Base-by-base conservation (phyloP, 768 basidiomycete genomes). In the Imleria badia region DNA sequence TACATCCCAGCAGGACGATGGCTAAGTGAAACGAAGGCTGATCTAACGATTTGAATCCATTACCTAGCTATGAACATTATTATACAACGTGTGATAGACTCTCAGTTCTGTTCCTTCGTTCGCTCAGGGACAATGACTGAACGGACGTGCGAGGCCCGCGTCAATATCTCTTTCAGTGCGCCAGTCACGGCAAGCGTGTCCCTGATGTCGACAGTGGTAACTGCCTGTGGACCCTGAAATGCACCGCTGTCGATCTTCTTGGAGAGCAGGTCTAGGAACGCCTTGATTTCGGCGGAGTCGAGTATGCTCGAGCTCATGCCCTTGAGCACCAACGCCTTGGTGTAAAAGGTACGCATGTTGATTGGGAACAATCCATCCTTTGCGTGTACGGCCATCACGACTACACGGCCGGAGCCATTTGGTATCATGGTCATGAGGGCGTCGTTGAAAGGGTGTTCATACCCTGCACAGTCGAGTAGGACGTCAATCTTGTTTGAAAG, bases 331-430 rank as follows among this genome's bases (percentile, higher is more conserved):
- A 72, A 23, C 10, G 63, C 59, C 31, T 69, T 69, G n/a, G 63
- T 63, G 40, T 71, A 71, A 39, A 72, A 66, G 1, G 67, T 57
- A 12, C 71, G 71, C 60, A 73, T n/a, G 39, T 69, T 43, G 44
- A 72, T 41, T 0, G 65, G 62, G 47, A 72, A 72, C 48, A 67
- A 9, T 26, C 67, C 67, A 12, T 72, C 71, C 22, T 67, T 63
- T 11, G 73, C 58, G 31, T 72, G 71, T 1, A 65, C 71, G 14
- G 71, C 72, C 71, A 72, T 72, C 8, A 71, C 67, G 35, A 72
- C 66, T 7, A 65, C 72, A 10, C 72, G 69, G 0, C 72, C 72
- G 7, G 71, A 59, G 10, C 69, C 69, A 3, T 60, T 40, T 1
- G 69, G 69, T 3, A 58, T 72, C 71, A 72, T 73, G 4, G 65